Evolutionary conservation across 139 green algal genomes (phyloP).

Genomic region (Chlorella sp.): DNA sequence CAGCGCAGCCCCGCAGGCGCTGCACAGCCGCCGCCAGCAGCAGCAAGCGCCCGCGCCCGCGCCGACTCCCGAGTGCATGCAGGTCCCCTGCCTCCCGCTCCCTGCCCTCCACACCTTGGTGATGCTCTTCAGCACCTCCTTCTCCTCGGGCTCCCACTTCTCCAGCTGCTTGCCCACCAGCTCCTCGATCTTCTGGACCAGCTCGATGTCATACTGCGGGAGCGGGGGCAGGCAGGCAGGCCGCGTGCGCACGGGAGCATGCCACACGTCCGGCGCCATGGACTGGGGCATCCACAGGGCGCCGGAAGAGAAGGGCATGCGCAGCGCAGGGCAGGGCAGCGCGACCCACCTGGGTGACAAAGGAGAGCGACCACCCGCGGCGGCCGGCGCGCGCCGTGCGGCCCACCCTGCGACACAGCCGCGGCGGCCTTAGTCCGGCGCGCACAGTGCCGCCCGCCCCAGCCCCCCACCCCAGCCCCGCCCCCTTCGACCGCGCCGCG

Average conservation of each 20-base stretch:
- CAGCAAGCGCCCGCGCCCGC: not conserved
- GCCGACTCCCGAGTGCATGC: not conserved
- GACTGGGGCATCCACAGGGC: too few species aligned
- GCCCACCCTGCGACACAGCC: slow-evolving; percentile 77
- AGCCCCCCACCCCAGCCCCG: not conserved
- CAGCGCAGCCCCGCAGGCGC: not conserved
- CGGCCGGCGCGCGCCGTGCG: slow-evolving; percentile 85
- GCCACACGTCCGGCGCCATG: too few species aligned
- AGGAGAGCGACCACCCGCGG: slow-evolving; percentile 81
- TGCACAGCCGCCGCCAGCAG: not conserved
- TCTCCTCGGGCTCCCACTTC: slow-evolving; percentile 62
- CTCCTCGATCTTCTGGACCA: slow-evolving; percentile 62
- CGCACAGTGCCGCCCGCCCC: too few species aligned
- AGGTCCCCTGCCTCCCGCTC: not conserved
- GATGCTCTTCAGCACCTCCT: slow-evolving; percentile 82
- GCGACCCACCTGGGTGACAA: slow-evolving; percentile 70
- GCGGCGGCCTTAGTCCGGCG: too few species aligned
- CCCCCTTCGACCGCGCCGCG: not conserved
- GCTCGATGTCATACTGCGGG: slow-evolving; percentile 83
- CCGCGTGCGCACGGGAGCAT: too few species aligned
- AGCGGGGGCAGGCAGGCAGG: slow-evolving; percentile 19
- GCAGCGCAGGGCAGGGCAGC: too few species aligned
- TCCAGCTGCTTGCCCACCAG: slow-evolving; percentile 66
- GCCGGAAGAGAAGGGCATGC: too few species aligned
- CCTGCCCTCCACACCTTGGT: slow-evolving; percentile 43